Evolutionary conservation across 208 protist species (phyloP), one percentile per base, ranked within the genome.

Genomic region (Trypanosoma avium): DNA sequence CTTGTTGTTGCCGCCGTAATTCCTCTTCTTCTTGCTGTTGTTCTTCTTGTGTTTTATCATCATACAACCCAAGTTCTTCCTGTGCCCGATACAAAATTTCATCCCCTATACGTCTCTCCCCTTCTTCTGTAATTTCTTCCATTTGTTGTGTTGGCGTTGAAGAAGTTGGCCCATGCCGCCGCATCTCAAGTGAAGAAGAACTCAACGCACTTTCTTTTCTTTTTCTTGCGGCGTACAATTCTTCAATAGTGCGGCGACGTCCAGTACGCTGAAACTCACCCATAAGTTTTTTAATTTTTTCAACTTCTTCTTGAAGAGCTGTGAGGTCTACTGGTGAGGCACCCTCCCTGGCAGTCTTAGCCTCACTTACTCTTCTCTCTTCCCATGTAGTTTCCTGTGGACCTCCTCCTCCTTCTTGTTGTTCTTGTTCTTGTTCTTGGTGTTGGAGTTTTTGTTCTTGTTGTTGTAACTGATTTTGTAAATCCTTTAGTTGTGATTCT

Each of bases 221-320:
- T 72, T 85, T 90, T n/a, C 88, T 82, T 9, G 83, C 85, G 6
- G 70, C 74, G 64, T 95, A 95, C 10, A 95, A 78, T 55, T 90
- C 78, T 54, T 95, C 88, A 48, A 95, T 92, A 38, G 79, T 83
- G 58, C 70, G 83, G 8, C 81, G 83, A 67, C 84, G 79, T 21
- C 75, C 65, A 21, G 49, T 61, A 1, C 68, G 67, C 43, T 75
- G 65, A 52, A 90, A 64, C 30, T 89, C 62, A 2, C 84, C 88
- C 4, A 95, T 69, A 0, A 86, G 32, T 2, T 55, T 38, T 48
- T 88, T 88, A 15, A 95, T 63, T 12, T 65, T 53, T 4, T 80
- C 65, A 5, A 95, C 73, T 43, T 90, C 88, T 2, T 79, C 74
- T 80, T 75, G 89, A 29, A 95, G 48, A 24, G 70, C 74, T 5